Evolutionary conservation across 169 alveolate genomes (phyloP).

Genomic region (Eimeria nieschulzi): DNA sequence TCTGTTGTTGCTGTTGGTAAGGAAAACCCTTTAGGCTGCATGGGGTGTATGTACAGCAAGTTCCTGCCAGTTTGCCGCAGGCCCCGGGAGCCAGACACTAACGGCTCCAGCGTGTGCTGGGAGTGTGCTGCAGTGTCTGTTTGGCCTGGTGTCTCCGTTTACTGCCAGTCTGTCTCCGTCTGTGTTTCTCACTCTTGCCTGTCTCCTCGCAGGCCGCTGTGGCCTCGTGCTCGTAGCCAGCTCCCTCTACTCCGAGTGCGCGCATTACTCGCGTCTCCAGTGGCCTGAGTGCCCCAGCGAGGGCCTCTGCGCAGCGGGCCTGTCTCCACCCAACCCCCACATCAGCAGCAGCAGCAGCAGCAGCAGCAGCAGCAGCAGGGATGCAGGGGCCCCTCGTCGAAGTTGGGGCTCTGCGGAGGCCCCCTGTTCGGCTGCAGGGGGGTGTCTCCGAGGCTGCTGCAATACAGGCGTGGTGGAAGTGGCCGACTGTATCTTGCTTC

Average conservation of each 20-base stretch:
- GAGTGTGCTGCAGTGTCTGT: too few relatives aligned
- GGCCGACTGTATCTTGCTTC: constrained; percentile 27
- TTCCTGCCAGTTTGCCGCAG: too few relatives aligned
- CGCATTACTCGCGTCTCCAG: not conserved
- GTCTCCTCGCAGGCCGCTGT: not conserved
- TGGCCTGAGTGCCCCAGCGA: constrained; percentile 7
- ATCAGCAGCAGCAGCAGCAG: not conserved
- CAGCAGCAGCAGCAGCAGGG: not conserved
- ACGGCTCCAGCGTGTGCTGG: too few relatives aligned
- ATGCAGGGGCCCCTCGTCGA: not conserved
- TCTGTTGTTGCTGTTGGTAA: constrained; percentile 52
- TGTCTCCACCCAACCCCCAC: not conserved
- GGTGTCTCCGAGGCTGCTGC: not conserved
- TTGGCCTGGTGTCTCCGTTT: too few relatives aligned
- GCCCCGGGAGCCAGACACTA: too few relatives aligned
- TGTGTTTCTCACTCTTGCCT: not conserved
- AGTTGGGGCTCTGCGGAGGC: constrained; percentile 7
- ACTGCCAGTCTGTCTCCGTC: not conserved
- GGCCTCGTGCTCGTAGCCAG: constrained; percentile 25
- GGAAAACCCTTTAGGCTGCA: not conserved
- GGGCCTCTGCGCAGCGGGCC: not conserved
- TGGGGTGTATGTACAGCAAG: not conserved
- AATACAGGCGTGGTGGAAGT: not conserved
- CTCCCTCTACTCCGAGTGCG: constrained; percentile 8
- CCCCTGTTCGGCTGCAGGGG: not conserved